Percentiles rank a stretch among this genome's conserved stretches.
phyloP scores from a whole-genome alignment of 768 basidiomycete species.

The Suillus paluster region DNA sequence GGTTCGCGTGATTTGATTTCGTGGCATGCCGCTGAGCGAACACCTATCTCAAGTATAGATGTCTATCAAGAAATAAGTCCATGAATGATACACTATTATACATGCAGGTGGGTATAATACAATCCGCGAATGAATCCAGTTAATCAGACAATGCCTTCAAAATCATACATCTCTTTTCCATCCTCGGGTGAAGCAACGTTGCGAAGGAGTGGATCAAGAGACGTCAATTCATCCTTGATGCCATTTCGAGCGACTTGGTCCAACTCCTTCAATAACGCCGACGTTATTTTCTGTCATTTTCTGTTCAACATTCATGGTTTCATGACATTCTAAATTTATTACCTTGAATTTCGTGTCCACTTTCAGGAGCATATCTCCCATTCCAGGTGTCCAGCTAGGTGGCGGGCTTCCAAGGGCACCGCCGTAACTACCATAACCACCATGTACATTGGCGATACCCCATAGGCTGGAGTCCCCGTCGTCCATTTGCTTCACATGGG shows the following conservation, averaged over 20 bases:
- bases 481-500: constrained; percentile 44
- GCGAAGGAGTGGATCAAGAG: constrained; percentile 76
- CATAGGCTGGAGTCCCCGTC: constrained; percentile 63
- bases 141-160: constrained; percentile 43
- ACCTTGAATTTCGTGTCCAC: constrained; percentile 88
- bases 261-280: constrained; percentile 78
- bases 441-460: constrained; percentile 66
- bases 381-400: constrained; percentile 59
- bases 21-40: too few relatives aligned
- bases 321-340: constrained; percentile 1
- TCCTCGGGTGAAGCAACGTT: constrained; percentile 51
- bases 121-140: background rate
- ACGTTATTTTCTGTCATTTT: constrained; percentile 76
- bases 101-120: constrained; percentile 18
- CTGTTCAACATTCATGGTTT: background rate
- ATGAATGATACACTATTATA: constrained; percentile 23
- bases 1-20: too few relatives aligned
- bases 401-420: constrained; percentile 53
- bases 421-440: constrained; percentile 33
- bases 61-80: constrained; percentile 12
- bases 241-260: constrained; percentile 80
- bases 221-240: constrained; percentile 83
- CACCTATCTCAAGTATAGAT: constrained; percentile 10
- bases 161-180: constrained; percentile 46
- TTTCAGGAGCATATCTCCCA: constrained; percentile 79